Conservation (phyloP, 2,329 filamentous ascomycete species). For the Metarhizium humberi region DNA sequence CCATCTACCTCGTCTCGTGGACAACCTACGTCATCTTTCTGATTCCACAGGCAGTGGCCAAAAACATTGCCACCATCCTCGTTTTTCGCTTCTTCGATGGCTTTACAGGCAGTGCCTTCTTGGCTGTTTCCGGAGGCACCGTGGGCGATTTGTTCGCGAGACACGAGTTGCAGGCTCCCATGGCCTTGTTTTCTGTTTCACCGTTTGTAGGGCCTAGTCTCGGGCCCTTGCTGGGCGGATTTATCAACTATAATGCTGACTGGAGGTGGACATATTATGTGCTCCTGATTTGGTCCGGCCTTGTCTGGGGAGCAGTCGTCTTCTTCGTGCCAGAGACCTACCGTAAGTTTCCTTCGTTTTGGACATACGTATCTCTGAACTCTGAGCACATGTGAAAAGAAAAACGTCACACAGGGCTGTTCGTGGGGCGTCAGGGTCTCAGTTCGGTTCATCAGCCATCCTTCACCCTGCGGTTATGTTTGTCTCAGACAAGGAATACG, state of each 20-base stretch:
- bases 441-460: not conserved
- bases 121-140: slow-evolving; percentile 73
- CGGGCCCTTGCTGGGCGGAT: slow-evolving; percentile 60
- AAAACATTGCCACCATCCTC: slow-evolving; percentile 73
- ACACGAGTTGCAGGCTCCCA: slow-evolving; percentile 64
- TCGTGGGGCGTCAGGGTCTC: not conserved
- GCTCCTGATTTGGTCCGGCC: slow-evolving; percentile 71
- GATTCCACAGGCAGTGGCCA: slow-evolving; percentile 71
- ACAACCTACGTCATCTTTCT: slow-evolving; percentile 68
- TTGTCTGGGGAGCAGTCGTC: slow-evolving; percentile 53
- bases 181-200: slow-evolving; percentile 67
- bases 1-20: slow-evolving; percentile 71
- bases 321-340: slow-evolving; percentile 83
- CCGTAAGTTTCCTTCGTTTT: slow-evolving; percentile 32
- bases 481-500: not conserved
- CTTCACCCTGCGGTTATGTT: not conserved
- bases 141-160: slow-evolving; percentile 70
- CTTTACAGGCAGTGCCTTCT: slow-evolving; percentile 57
- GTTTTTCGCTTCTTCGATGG: slow-evolving; percentile 71
- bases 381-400: too few relatives aligned
- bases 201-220: slow-evolving; percentile 55
- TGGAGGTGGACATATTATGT: slow-evolving; percentile 86
- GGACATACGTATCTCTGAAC: too few relatives aligned
- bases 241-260: slow-evolving; percentile 65
- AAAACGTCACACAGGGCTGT: too few relatives aligned